Conservation (phyloP, 2,329 filamentous ascomycete genomes). For the Hyphodiscus sp. region DNA sequence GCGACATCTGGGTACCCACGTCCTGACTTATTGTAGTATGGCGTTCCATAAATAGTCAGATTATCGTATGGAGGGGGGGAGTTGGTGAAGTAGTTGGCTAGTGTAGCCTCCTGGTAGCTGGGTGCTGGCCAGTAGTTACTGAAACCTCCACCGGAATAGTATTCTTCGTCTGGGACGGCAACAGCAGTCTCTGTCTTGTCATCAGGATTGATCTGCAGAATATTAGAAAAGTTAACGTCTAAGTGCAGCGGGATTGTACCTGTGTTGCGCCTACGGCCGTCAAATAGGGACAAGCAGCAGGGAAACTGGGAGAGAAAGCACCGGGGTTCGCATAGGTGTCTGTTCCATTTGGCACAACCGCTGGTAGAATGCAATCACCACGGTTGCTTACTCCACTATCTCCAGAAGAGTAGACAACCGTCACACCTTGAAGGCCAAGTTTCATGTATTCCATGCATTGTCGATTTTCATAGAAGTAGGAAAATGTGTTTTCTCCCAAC, state of each 20-base stretch:
- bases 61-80: conserved; percentile 6
- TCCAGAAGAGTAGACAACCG: conserved; percentile 40
- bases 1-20: conserved; percentile 39
- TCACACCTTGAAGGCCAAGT: conserved; percentile 40
- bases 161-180: conserved; percentile 27
- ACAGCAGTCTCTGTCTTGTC: conserved; percentile 30
- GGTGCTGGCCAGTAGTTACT: conserved; percentile 42
- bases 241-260: neutral
- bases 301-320: conserved; percentile 1
- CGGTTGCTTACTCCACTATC: conserved; percentile 35
- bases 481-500: conserved; percentile 42
- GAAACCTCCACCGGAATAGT: conserved; percentile 43
- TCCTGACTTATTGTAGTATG: conserved; percentile 32
- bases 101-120: conserved; percentile 36
- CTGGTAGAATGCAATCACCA: conserved; percentile 29
- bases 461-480: conserved; percentile 46
- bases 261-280: neutral
- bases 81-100: conserved; percentile 20
- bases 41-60: conserved; percentile 1
- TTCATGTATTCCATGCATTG: conserved; percentile 46
- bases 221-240: too few relatives aligned
- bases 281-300: neutral
- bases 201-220: too few relatives aligned
- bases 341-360: too few relatives aligned
- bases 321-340: neutral